Evolutionary conservation across 768 basidiomycete species (phyloP).

Genomic region (Xerocomus brunneocitrinus): DNA sequence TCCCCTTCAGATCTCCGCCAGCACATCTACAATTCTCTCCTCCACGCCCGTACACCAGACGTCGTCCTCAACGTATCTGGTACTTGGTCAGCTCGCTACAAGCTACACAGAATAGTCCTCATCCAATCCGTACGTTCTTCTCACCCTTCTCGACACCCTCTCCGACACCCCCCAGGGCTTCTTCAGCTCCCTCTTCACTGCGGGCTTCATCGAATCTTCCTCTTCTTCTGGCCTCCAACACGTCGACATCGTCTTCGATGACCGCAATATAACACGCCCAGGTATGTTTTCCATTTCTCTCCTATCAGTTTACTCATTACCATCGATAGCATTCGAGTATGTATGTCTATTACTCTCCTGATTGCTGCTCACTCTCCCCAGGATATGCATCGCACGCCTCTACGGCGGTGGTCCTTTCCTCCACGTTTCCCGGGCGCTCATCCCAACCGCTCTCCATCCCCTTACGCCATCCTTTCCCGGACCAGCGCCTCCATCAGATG

Average conservation of each 20-base stretch:
- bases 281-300: conserved; percentile 42
- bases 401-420: conserved; percentile 84
- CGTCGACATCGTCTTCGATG: conserved; percentile 72
- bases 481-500: conserved; percentile 17
- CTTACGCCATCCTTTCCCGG: conserved; percentile 63
- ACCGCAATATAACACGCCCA: conserved; percentile 83
- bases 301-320: background rate
- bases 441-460: conserved; percentile 64
- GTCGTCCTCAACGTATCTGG: conserved; percentile 66
- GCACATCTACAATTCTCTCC: conserved; percentile 73
- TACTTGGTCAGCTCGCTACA: conserved; percentile 70
- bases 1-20: conserved; percentile 58
- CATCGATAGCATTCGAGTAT: conserved; percentile 77
- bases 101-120: conserved; percentile 78
- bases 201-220: conserved; percentile 66
- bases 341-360: conserved; percentile 27
- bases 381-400: conserved; percentile 79
- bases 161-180: conserved; percentile 56
- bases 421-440: conserved; percentile 56
- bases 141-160: background rate
- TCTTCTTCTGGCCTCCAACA: conserved; percentile 37
- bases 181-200: conserved; percentile 83
- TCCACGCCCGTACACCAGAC: conserved; percentile 71
- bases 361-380: conserved; percentile 29
- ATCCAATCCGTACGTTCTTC: conserved; percentile 71